These are phyloP conservation scores for Juncus effusus DNA, from an alignment of 176 grass and related monocot genomes.

Conservation along the genomic window DNA sequence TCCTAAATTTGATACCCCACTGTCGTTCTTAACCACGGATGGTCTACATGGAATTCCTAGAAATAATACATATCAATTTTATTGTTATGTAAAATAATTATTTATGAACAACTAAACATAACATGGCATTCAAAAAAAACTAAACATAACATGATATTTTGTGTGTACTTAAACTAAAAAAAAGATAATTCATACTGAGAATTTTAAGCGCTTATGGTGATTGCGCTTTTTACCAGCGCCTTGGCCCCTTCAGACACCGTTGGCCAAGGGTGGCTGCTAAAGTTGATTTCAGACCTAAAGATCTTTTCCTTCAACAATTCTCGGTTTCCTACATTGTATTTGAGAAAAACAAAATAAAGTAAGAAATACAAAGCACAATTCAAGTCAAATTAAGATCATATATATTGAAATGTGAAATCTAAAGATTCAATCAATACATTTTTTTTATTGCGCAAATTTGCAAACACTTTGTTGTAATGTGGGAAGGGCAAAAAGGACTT, in stretches of 20 bases:
- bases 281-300: neutral
- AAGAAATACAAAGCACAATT: neutral
- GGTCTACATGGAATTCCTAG: neutral
- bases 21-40: neutral
- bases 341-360: neutral
- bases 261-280: neutral
- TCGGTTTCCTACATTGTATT: slow-evolving; percentile 5
- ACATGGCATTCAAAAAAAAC: neutral
- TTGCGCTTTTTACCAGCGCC: neutral
- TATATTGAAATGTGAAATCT: neutral
- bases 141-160: neutral
- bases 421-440: neutral
- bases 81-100: neutral
- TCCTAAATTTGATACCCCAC: neutral
- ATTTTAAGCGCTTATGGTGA: slow-evolving; percentile 11
- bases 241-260: slow-evolving; percentile 10
- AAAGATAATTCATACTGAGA: slow-evolving; percentile 11
- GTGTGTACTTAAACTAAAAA: neutral
- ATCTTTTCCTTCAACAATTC: neutral
- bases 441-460: neutral
- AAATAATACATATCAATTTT: neutral
- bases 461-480: neutral
- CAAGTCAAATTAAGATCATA: too few species aligned
- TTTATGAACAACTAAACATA: neutral
- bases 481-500: neutral